These are phyloP conservation scores for Candida anglica DNA, from an alignment of 805 yeast genomes.

Conservation along the genomic window DNA sequence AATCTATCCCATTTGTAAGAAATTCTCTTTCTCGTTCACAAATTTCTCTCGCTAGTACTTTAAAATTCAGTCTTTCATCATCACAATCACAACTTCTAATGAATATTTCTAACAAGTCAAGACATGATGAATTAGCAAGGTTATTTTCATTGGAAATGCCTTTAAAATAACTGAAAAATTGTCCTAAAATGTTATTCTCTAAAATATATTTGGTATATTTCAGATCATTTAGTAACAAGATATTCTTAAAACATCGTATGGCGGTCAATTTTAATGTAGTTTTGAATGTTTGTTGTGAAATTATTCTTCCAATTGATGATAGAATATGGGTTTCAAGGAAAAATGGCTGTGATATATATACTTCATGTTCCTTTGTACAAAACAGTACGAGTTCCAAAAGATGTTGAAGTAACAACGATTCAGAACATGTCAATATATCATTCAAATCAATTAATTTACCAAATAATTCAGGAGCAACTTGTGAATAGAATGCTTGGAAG, in stretches of 20 bases:
- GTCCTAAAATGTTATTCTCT: conserved; percentile 46
- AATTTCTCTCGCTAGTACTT: conserved; percentile 25
- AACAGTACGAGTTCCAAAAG: conserved; percentile 70
- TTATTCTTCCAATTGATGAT: conserved; percentile 49
- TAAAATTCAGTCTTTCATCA: conserved; percentile 16
- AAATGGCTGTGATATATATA: conserved; percentile 54
- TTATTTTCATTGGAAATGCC: conserved; percentile 51
- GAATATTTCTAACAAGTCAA: conserved; percentile 58
- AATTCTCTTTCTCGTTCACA: conserved; percentile 24
- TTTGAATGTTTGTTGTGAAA: conserved; percentile 26
- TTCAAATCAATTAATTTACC: conserved; percentile 39
- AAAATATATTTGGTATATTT: conserved; percentile 55
- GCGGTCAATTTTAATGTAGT: conserved; percentile 62
- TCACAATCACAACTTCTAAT: conserved; percentile 19
- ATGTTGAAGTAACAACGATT: conserved; percentile 41
- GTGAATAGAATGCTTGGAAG: conserved; percentile 56
- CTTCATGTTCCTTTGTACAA: conserved; percentile 63
- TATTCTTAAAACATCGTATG: conserved; percentile 61
- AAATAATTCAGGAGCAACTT: conserved; percentile 59
- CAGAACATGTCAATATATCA: conserved; percentile 1
- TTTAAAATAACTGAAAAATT: conserved; percentile 46
- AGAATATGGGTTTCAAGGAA: conserved; percentile 58
- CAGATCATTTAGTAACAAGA: conserved; percentile 61
- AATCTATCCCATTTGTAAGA: conserved; percentile 20
- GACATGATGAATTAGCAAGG: conserved; percentile 68